These are phyloP conservation scores for Pseudogymnoascus sp. DNA, from an alignment of 2,329 filamentous ascomycete species.

Conservation along the genomic window DNA sequence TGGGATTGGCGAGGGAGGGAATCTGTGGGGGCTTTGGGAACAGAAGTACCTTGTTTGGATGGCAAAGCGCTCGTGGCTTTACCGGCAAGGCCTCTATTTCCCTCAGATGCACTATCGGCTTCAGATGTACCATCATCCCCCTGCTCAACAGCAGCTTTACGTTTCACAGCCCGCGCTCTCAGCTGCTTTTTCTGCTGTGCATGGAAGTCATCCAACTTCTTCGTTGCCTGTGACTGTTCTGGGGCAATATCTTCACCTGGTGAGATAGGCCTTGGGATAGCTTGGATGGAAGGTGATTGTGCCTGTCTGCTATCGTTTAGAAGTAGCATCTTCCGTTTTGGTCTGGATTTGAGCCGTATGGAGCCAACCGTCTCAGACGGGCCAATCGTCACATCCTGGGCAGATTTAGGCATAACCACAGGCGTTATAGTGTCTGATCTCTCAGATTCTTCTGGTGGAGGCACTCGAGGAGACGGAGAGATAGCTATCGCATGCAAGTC, in stretches of 20 bases:
- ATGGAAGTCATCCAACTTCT: slow-evolving; percentile 3
- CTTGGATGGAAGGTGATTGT: background rate
- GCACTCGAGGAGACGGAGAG: background rate
- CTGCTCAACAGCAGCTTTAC: background rate
- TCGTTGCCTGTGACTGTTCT: slow-evolving; percentile 6
- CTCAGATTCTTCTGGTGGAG: background rate
- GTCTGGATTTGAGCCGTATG: slow-evolving; percentile 8
- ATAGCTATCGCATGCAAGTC: background rate
- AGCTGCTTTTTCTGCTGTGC: background rate
- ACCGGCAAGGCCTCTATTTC: too few relatives aligned
- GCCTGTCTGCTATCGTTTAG: background rate
- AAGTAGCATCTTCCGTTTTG: slow-evolving; percentile 9
- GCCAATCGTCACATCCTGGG: background rate
- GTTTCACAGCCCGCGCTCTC: background rate
- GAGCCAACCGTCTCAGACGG: background rate
- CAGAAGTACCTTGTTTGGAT: background rate
- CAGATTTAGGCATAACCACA: too few relatives aligned
- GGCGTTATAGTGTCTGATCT: background rate
- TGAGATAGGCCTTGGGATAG: background rate
- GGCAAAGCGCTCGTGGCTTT: background rate
- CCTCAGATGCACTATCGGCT: too few relatives aligned
- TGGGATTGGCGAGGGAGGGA: background rate
- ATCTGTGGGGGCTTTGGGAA: background rate
- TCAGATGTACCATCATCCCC: background rate
- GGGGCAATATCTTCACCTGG: background rate